Evolutionary conservation across 805 yeast genomes (phyloP).

Genomic region (Lipomyces japonicus): DNA sequence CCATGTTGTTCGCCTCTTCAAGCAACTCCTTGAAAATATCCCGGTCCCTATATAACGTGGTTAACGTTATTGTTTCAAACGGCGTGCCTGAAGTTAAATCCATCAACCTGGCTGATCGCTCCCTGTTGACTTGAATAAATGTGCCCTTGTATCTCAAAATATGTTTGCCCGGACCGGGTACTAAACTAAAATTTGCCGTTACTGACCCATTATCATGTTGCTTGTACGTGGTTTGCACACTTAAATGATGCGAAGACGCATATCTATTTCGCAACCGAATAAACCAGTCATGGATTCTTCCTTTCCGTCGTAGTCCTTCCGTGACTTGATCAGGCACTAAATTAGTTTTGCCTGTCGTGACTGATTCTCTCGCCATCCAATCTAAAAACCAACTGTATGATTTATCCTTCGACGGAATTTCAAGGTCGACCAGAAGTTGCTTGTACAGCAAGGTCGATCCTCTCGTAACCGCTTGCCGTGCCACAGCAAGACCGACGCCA

Average conservation of each 20-base stretch:
- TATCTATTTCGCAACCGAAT: slow-evolving; percentile 12
- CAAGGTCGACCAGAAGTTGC: slow-evolving; percentile 83
- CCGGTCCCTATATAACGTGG: slow-evolving; percentile 82
- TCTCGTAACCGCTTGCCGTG: slow-evolving; percentile 63
- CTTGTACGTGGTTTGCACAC: slow-evolving; percentile 80
- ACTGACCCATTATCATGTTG: slow-evolving; percentile 94
- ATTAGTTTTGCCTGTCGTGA: background rate
- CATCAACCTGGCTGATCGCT: slow-evolving; percentile 81
- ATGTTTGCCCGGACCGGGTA: slow-evolving; percentile 97
- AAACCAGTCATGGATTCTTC: slow-evolving; percentile 3
- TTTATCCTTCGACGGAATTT: slow-evolving; percentile 88
- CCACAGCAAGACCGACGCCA: slow-evolving; percentile 82
- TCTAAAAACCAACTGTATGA: slow-evolving; percentile 92
- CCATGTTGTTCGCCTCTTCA: slow-evolving; percentile 78
- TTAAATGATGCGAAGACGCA: slow-evolving; percentile 56
- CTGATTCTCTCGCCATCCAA: slow-evolving; percentile 62
- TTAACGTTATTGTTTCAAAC: slow-evolving; percentile 90
- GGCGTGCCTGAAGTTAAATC: slow-evolving; percentile 91
- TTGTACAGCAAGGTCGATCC: slow-evolving; percentile 68
- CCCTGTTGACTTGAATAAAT: slow-evolving; percentile 81
- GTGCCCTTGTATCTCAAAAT: slow-evolving; percentile 81
- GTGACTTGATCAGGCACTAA: background rate
- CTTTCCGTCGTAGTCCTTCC: background rate
- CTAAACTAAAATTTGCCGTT: slow-evolving; percentile 79
- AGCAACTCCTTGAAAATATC: slow-evolving; percentile 64